Evolutionary conservation across 2,329 filamentous ascomycete genomes (phyloP).

Genomic region (Metarhizium rileyi): DNA sequence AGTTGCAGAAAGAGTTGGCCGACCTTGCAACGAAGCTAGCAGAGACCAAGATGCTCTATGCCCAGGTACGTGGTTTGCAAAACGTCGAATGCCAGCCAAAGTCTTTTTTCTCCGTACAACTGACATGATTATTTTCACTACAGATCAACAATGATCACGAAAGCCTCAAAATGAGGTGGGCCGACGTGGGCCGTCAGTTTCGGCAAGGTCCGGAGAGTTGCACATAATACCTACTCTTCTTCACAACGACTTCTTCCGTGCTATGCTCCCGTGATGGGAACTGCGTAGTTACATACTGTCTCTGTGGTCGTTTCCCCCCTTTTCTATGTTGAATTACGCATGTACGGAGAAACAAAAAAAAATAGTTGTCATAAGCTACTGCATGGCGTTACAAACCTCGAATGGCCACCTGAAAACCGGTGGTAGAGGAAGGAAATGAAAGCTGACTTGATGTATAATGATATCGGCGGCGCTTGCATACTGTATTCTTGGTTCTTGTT

Average conservation of each 20-base stretch:
- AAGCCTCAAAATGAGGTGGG: conserved; percentile 61
- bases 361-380: neutral
- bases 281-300: neutral
- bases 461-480: neutral
- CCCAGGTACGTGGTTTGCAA: conserved; percentile 65
- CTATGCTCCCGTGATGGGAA: neutral
- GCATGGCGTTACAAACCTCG: conserved; percentile 1
- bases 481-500: neutral
- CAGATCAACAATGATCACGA: conserved; percentile 61
- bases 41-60: conserved; percentile 87
- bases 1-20: conserved; percentile 76
- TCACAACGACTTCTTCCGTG: neutral
- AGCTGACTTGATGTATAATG: conserved; percentile 1
- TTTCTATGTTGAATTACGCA: neutral
- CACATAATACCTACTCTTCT: neutral
- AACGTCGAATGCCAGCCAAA: neutral
- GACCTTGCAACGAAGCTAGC: conserved; percentile 92
- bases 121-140: neutral
- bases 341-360: neutral
- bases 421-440: neutral
- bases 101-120: neutral
- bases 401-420: neutral
- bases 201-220: conserved; percentile 14
- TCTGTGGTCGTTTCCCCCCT: neutral
- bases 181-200: conserved; percentile 52